Base-by-base conservation (phyloP, 371 early-diverging fungal species). In the Actinomucor elegans region DNA sequence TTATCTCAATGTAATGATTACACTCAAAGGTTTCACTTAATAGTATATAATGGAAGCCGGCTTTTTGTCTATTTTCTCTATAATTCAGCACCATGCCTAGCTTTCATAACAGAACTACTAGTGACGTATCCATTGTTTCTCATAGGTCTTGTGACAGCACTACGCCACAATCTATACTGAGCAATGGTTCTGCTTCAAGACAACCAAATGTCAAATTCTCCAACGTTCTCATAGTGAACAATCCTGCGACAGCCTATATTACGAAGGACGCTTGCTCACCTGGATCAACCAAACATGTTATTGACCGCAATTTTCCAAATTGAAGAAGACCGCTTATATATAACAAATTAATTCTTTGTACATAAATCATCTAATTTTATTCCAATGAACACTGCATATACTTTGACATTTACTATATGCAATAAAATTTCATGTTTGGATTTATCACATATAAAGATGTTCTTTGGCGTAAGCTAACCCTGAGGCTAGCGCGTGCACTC, bases 401-500 rank as follows among this genome's bases (percentile, higher is more conserved):
- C n/a, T n/a, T n/a, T n/a, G n/a, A n/a, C n/a, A n/a, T n/a, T n/a
- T n/a, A n/a, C n/a, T n/a, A n/a, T n/a, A n/a, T n/a, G n/a, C n/a
- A n/a, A n/a, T n/a, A n/a, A n/a, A n/a, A n/a, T n/a, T n/a, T n/a
- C n/a, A n/a, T n/a, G n/a, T n/a, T n/a, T n/a, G n/a, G n/a, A n/a
- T n/a, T n/a, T n/a, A n/a, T n/a, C n/a, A n/a, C n/a, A n/a, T n/a
- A n/a, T n/a, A n/a, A n/a, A n/a, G n/a, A n/a, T n/a, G n/a, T n/a
- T n/a, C 10, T 7, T 24, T 23, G 5, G 50, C 10, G 21, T 50
- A 52, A 24, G 42, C 55, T 7, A 62, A 29, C n/a, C 61, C 66
- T 24, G 57, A 48, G 28, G 61, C 66, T 17, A 65, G 33, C 14
- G 60, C 43, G 18, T 60, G 42, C 14, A 65, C 31, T 53, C 66